These are phyloP conservation scores for Xylaria sp. DNA, from an alignment of 2,329 filamentous ascomycete species.

Conservation along the genomic window DNA sequence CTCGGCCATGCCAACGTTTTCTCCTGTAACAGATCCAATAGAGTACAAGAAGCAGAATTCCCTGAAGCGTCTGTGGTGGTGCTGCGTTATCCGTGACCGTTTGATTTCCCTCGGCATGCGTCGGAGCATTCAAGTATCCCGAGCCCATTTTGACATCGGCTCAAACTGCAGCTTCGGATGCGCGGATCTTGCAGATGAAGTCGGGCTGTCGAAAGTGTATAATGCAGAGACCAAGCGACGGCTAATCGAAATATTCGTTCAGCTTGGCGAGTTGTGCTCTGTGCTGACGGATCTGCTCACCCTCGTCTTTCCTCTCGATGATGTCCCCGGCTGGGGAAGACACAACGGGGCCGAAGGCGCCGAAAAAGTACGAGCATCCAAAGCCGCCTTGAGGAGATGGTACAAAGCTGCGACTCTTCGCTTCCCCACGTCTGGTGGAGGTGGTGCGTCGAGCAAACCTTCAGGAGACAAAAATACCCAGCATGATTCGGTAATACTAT, in stretches of 20 bases:
- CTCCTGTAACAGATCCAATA: constrained; percentile 46
- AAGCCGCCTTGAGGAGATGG: constrained; percentile 54
- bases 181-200: constrained; percentile 59
- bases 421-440: constrained; percentile 55
- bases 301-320: constrained; percentile 58
- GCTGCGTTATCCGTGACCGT: constrained; percentile 63
- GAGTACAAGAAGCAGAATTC: constrained; percentile 54
- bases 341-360: constrained; percentile 49
- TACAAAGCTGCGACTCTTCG: constrained; percentile 53
- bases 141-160: constrained; percentile 58
- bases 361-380: constrained; percentile 51
- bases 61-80: constrained; percentile 66
- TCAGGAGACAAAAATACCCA: constrained; percentile 47
- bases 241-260: constrained; percentile 58
- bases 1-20: constrained; percentile 50
- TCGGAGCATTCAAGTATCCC: constrained; percentile 62
- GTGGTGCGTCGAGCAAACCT: constrained; percentile 44
- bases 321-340: constrained; percentile 55
- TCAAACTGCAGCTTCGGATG: constrained; percentile 52
- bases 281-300: constrained; percentile 60
- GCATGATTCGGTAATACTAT: constrained; percentile 57
- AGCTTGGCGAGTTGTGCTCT: constrained; percentile 59
- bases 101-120: constrained; percentile 61
- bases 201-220: constrained; percentile 59
- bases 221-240: constrained; percentile 57